Base-by-base conservation (phyloP, 768 basidiomycete genomes). In the Nidularia pulvinata region DNA sequence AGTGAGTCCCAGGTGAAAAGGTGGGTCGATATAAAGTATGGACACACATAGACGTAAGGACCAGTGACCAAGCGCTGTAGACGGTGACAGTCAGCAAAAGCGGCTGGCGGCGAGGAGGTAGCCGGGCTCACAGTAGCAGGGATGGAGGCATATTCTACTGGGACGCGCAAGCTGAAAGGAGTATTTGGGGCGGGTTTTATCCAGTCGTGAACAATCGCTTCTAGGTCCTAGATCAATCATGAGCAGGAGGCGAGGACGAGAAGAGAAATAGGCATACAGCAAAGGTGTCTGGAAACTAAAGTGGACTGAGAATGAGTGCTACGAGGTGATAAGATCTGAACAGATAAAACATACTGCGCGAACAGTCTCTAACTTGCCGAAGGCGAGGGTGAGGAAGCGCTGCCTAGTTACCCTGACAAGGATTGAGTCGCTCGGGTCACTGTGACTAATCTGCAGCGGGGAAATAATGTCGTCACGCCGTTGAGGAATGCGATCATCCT, bases 351-450 rank as follows among this genome's bases (percentile, higher is more conserved):
- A 51, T 52, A 86, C 88, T 77, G 88, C 83, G 58, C 86, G 79
- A 54, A 94, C 79, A 6, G 92, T 93, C 72, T 94, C 92, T 86
- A 92, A 90, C 37, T 93, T 92, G 51, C 78, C 88, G 66, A 86
- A 91, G 7, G 83, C 85, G 54, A 94, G 83, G 55, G 92, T 94
- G 60, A 94, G 78, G 58, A 91, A 82, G 55, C 88, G 83, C 59
- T 88, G 87, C 51, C 89, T 74, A 22, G 86, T 77, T 59, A 92
- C 77, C 3, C 88, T 82, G 84, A 89, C 88, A 16, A 80, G 80
- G 1, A 78, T 73, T 32, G 79, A 76, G 51, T n/a, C n/a, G n/a
- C n/a, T n/a, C n/a, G n/a, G n/a, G n/a, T n/a, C n/a, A n/a, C n/a
- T n/a, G n/a, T n/a, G n/a, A n/a, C n/a, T n/a, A n/a, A n/a, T n/a